phyloP scores from a whole-genome alignment of 73 alveolate species.

The Stentor roeselii region DNA sequence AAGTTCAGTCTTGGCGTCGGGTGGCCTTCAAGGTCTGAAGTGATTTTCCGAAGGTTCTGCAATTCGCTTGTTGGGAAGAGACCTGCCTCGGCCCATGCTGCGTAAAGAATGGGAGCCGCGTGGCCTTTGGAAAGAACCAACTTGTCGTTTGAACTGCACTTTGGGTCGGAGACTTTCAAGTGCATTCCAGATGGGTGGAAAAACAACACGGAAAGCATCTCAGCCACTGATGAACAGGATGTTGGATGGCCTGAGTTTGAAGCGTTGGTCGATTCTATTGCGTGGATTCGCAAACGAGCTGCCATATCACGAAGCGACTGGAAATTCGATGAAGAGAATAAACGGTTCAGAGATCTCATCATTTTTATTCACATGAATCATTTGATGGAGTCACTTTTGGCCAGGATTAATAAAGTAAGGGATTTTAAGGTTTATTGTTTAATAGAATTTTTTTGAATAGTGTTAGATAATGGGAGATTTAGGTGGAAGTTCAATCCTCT shows the following conservation, averaged over 20 bases:
- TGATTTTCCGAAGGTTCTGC: slow-evolving; percentile 54
- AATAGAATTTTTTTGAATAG: no score
- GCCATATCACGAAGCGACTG: slow-evolving; percentile 30
- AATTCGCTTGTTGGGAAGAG: slow-evolving; percentile 42
- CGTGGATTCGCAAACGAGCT: slow-evolving; percentile 47
- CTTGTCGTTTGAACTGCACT: slow-evolving; percentile 55
- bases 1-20: slow-evolving; percentile 83
- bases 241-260: slow-evolving; percentile 75
- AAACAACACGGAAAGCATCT: slow-evolving; percentile 59
- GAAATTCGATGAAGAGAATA: background rate
- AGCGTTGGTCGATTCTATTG: slow-evolving; percentile 64
- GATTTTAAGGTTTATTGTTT: no score
- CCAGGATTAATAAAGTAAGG: no score
- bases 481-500: background rate
- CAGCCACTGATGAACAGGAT: slow-evolving; percentile 72
- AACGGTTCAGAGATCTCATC: background rate
- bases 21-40: slow-evolving; percentile 68
- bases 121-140: slow-evolving; percentile 72
- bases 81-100: slow-evolving; percentile 79
- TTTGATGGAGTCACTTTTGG: no score
- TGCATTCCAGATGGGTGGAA: slow-evolving; percentile 70
- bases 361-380: no score
- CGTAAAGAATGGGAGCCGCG: slow-evolving; percentile 76
- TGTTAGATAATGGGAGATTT: slow-evolving; percentile 5
- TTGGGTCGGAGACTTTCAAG: slow-evolving; percentile 45